phyloP scores from a whole-genome alignment of 805 yeast species.

The Lipomyces chichibuensis region DNA sequence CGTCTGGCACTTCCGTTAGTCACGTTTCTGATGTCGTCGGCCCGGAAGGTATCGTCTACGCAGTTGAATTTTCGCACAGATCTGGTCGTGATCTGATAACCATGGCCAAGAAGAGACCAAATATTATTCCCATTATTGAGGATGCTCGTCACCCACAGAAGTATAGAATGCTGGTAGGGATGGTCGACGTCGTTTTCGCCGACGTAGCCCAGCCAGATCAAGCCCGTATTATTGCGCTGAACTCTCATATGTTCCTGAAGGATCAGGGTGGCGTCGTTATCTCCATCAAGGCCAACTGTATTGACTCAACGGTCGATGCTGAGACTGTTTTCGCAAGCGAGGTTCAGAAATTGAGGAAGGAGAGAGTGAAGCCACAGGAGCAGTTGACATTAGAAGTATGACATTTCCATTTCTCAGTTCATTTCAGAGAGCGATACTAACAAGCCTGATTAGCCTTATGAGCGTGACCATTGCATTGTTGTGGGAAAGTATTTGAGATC shows the following conservation, averaged over 20 bases:
- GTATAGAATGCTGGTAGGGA: constrained; percentile 97
- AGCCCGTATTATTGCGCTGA: constrained; percentile 98
- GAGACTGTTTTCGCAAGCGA: constrained; percentile 99
- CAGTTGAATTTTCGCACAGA: constrained; percentile 99
- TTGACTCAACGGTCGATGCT: constrained; percentile 98
- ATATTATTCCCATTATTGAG: constrained; percentile 97
- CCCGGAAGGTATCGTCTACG: constrained; percentile 98
- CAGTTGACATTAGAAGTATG: constrained; percentile 80
- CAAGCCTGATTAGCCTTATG: constrained; percentile 67
- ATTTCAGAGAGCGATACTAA: not conserved
- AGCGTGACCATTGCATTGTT: constrained; percentile 99
- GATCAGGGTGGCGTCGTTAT: constrained; percentile 98
- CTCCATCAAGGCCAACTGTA: constrained; percentile 99
- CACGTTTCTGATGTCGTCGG: constrained; percentile 99
- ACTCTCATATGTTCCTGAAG: constrained; percentile 96
- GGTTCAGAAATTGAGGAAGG: constrained; percentile 98
- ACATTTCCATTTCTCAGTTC: not conserved
- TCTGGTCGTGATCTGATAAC: constrained; percentile 99
- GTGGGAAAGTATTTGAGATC: constrained; percentile 92
- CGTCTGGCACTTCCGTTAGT: constrained; percentile 98
- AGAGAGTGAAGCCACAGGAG: constrained; percentile 96
- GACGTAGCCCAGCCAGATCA: constrained; percentile 99
- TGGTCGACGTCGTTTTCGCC: constrained; percentile 98
- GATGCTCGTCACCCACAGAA: constrained; percentile 99
- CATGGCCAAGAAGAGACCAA: constrained; percentile 99